These are phyloP conservation scores for Trichoderma atroviride DNA, from an alignment of 2,329 filamentous ascomycete genomes.

Conservation along the genomic window DNA sequence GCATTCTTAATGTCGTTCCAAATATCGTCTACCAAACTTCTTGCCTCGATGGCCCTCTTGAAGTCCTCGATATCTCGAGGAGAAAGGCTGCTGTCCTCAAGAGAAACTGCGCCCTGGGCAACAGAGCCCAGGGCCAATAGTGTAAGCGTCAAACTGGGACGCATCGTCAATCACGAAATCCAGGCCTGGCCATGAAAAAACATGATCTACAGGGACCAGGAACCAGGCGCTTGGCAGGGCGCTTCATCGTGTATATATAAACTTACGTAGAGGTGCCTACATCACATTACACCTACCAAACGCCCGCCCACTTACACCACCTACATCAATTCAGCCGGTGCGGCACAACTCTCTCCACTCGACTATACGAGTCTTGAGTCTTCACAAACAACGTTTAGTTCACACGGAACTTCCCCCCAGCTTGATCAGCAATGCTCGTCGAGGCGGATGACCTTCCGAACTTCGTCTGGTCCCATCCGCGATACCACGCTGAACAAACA, in stretches of 20 bases:
- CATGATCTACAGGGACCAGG: neutral
- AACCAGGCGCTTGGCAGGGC: neutral
- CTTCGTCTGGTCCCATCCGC: slow-evolving; percentile 8
- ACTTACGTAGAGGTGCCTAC: neutral
- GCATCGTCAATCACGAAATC: slow-evolving; percentile 27
- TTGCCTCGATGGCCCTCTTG: slow-evolving; percentile 24
- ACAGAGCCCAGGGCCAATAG: slow-evolving; percentile 29
- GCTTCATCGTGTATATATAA: slow-evolving; percentile 11
- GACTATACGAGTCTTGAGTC: neutral
- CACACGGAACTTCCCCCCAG: neutral
- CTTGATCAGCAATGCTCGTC: neutral
- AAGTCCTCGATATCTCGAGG: slow-evolving; percentile 21
- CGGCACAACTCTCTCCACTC: neutral
- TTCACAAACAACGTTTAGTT: neutral
- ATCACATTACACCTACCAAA: neutral
- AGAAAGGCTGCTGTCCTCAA: neutral
- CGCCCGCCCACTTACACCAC: neutral
- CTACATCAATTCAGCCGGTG: neutral
- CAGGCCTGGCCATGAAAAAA: neutral
- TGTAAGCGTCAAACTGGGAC: slow-evolving; percentile 25
- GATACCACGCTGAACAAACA: slow-evolving; percentile 6
- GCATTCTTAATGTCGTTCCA: slow-evolving; percentile 34
- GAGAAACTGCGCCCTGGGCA: slow-evolving; percentile 17
- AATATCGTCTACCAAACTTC: slow-evolving; percentile 31
- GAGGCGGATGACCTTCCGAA: slow-evolving; percentile 19